Conservation (phyloP, 2,329 filamentous ascomycete species). For the Fusarium keratoplasticum region DNA sequence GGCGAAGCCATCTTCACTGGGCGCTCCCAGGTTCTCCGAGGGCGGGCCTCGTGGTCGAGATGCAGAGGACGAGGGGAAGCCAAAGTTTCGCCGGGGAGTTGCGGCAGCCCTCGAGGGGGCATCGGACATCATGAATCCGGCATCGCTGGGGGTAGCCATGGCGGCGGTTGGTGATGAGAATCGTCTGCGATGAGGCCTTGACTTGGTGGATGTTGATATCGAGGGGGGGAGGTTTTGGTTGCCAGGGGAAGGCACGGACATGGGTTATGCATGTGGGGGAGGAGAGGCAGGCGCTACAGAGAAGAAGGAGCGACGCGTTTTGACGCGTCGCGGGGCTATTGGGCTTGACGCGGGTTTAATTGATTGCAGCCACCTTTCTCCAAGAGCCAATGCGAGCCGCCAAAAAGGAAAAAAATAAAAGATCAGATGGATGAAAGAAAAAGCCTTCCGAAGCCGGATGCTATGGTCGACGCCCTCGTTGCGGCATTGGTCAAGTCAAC, state of each 20-base stretch:
- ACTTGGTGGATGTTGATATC: constrained; percentile 20
- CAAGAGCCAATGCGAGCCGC: not conserved
- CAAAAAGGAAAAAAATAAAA: not conserved
- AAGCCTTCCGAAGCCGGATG: not conserved
- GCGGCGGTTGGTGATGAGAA: constrained; percentile 1
- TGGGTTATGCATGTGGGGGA: constrained; percentile 22
- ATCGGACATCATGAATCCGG: constrained; percentile 69
- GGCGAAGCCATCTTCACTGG: constrained; percentile 73
- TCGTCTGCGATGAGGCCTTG: constrained; percentile 1
- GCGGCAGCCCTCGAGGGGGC: constrained; percentile 56
- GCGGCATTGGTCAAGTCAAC: not conserved
- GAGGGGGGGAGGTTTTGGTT: constrained; percentile 40
- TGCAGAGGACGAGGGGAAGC: constrained; percentile 63
- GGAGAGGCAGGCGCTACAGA: constrained; percentile 1
- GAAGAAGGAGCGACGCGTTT: constrained; percentile 42
- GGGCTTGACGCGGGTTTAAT: constrained; percentile 52
- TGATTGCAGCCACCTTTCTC: constrained; percentile 48
- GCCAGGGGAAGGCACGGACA: constrained; percentile 34
- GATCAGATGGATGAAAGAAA: not conserved
- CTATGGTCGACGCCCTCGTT: not conserved
- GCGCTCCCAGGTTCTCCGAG: constrained; percentile 69
- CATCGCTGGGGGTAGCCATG: constrained; percentile 68
- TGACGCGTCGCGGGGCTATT: constrained; percentile 47
- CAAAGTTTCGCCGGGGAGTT: constrained; percentile 57
- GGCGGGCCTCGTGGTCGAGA: constrained; percentile 68